phyloP scores from a whole-genome alignment of 2,329 filamentous ascomycete species.

The Capronia americana region DNA sequence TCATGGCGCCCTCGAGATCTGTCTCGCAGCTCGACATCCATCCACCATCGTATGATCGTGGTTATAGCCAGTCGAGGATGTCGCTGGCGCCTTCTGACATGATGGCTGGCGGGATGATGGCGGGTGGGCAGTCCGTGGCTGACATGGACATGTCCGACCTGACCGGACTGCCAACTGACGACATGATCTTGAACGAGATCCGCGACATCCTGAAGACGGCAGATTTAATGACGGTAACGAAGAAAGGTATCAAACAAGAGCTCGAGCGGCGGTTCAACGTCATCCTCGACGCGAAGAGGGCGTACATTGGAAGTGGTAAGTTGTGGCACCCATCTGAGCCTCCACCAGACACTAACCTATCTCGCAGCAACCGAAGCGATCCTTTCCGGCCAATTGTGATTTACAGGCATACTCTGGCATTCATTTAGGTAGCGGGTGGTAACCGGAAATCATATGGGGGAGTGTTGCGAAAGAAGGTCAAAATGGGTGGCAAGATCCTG shows the following conservation, averaged over 20 bases:
- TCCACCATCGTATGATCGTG: slow-evolving; percentile 48
- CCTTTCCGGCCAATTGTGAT: slow-evolving; percentile 74
- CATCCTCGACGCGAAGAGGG: slow-evolving; percentile 81
- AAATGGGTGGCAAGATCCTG: slow-evolving; percentile 5
- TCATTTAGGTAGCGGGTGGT: background rate
- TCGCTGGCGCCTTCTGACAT: slow-evolving; percentile 79
- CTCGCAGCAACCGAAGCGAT: slow-evolving; percentile 75
- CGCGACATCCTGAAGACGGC: slow-evolving; percentile 88
- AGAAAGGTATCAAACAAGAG: slow-evolving; percentile 96
- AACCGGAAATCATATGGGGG: slow-evolving; percentile 1
- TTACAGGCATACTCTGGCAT: slow-evolving; percentile 4
- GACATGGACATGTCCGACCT: slow-evolving; percentile 79
- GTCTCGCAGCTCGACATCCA: slow-evolving; percentile 67
- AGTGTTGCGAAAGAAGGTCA: background rate
- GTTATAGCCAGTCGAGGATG: slow-evolving; percentile 68
- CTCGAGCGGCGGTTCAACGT: slow-evolving; percentile 89
- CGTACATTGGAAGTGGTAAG: slow-evolving; percentile 93
- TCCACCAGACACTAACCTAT: slow-evolving; percentile 42
- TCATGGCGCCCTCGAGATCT: slow-evolving; percentile 64
- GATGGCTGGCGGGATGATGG: slow-evolving; percentile 72
- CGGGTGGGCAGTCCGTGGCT: slow-evolving; percentile 65
- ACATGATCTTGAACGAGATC: slow-evolving; percentile 90
- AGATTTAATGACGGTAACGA: slow-evolving; percentile 96
- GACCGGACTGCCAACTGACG: slow-evolving; percentile 80
- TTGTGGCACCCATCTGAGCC: slow-evolving; percentile 38